These are phyloP conservation scores for Debaryomyces fabryi DNA, from an alignment of 1,139 yeast genomes.

Conservation along the genomic window DNA sequence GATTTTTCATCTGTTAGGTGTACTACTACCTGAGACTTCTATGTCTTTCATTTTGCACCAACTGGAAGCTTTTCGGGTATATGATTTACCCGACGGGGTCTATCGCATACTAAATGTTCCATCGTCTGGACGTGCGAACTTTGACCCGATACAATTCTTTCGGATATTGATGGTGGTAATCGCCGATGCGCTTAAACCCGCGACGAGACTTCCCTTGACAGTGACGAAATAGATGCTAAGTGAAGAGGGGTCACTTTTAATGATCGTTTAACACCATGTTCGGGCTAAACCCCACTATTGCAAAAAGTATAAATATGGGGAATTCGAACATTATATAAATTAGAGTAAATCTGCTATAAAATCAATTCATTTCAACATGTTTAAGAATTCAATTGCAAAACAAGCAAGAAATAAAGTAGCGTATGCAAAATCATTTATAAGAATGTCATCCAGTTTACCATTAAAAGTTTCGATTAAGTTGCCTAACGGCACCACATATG, in stretches of 20 bases:
- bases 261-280: not conserved
- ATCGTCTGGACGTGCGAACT: not conserved
- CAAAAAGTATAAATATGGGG: not conserved
- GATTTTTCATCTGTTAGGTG: not conserved
- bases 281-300: slow-evolving; percentile 3
- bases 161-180: not conserved
- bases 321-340: not conserved
- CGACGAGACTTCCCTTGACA: not conserved
- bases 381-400: slow-evolving; percentile 2
- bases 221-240: not conserved
- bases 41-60: not conserved
- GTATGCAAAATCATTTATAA: slow-evolving; percentile 4
- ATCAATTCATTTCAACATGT: not conserved
- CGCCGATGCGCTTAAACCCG: not conserved
- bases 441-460: slow-evolving; percentile 32
- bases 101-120: not conserved
- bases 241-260: not conserved
- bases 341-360: not conserved
- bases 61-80: not conserved
- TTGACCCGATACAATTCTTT: not conserved
- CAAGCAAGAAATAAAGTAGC: not conserved
- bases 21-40: not conserved
- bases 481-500: slow-evolving; percentile 59
- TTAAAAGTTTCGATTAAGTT: slow-evolving; percentile 53
- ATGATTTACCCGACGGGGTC: not conserved